A percentile compares a stretch with the other conserved stretches of the same genome.
Evolutionary conservation across 2,329 filamentous ascomycete species (phyloP).

Genomic region (Cryphonectria nitschkei): DNA sequence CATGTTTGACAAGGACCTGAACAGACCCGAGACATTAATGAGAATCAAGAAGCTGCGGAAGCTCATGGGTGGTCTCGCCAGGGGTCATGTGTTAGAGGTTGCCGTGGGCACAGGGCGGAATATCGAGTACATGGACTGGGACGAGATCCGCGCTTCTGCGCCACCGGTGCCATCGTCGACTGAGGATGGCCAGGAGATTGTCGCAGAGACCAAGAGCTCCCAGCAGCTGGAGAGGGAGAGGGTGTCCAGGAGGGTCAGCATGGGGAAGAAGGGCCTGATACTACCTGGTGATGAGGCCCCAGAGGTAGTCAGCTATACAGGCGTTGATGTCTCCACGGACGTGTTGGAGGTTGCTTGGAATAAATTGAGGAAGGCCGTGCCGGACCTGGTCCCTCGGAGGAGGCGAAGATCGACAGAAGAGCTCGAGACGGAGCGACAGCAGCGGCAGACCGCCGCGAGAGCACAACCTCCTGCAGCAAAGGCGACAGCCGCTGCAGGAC

Average conservation of each 20-base stretch:
- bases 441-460: slow-evolving; percentile 34
- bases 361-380: slow-evolving; percentile 50
- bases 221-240: slow-evolving; percentile 32
- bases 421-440: slow-evolving; percentile 28
- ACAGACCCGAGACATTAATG: slow-evolving; percentile 60
- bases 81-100: slow-evolving; percentile 64
- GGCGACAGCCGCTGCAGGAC: background rate
- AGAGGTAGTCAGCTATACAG: slow-evolving; percentile 60
- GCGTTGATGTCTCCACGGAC: slow-evolving; percentile 62
- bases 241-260: slow-evolving; percentile 28
- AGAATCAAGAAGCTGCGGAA: slow-evolving; percentile 57
- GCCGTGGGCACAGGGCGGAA: slow-evolving; percentile 67
- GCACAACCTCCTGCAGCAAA: background rate
- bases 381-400: slow-evolving; percentile 37
- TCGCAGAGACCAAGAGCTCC: slow-evolving; percentile 30
- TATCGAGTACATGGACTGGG: slow-evolving; percentile 62
- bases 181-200: slow-evolving; percentile 31
- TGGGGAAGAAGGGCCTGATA: slow-evolving; percentile 27
- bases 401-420: slow-evolving; percentile 9
- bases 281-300: slow-evolving; percentile 31
- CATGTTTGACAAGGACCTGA: slow-evolving; percentile 62
- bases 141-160: slow-evolving; percentile 39
- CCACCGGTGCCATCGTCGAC: slow-evolving; percentile 22
- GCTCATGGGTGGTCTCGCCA: slow-evolving; percentile 51
- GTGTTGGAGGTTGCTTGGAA: slow-evolving; percentile 63